Conservation (phyloP, 2,329 filamentous ascomycete species). For the Ophiostoma sp. region DNA sequence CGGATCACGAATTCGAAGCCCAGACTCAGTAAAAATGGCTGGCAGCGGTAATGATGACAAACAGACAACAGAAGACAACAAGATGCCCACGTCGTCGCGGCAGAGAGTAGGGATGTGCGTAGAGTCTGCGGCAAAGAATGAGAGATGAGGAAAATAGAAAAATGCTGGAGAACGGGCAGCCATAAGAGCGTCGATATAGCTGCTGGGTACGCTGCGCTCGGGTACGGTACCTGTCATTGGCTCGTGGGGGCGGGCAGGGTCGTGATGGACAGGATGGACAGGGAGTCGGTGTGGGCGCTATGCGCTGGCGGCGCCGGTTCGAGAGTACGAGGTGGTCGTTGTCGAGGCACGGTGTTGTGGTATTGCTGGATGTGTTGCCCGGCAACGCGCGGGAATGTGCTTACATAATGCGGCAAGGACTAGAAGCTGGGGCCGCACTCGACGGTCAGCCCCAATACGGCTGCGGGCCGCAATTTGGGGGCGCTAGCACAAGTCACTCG, state of each 20-base stretch:
- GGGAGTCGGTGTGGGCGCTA: constrained; percentile 4
- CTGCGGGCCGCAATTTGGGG: neutral
- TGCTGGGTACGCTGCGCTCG: neutral
- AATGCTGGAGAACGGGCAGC: neutral
- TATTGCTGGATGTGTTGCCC: neutral
- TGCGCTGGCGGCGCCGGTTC: neutral
- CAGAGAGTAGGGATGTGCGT: too few species aligned
- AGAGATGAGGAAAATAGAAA: constrained; percentile 9
- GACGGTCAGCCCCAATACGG: neutral
- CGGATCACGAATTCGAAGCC: neutral
- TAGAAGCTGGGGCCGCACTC: neutral
- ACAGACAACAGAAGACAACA: too few species aligned
- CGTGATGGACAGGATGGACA: neutral
- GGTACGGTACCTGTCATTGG: neutral
- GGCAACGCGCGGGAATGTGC: neutral
- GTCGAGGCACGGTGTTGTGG: neutral
- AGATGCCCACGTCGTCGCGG: too few species aligned
- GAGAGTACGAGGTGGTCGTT: too few species aligned
- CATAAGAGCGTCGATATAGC: constrained; percentile 2
- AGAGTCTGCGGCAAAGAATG: neutral
- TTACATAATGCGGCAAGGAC: neutral
- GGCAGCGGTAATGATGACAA: too few species aligned
- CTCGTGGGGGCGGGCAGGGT: neutral
- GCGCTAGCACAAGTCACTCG: constrained; percentile 6
- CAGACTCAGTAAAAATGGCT: too few species aligned